Evolutionary conservation across 1,284 basidiomycete genomes (phyloP).

Genomic region (Fereydounia khargensis): DNA sequence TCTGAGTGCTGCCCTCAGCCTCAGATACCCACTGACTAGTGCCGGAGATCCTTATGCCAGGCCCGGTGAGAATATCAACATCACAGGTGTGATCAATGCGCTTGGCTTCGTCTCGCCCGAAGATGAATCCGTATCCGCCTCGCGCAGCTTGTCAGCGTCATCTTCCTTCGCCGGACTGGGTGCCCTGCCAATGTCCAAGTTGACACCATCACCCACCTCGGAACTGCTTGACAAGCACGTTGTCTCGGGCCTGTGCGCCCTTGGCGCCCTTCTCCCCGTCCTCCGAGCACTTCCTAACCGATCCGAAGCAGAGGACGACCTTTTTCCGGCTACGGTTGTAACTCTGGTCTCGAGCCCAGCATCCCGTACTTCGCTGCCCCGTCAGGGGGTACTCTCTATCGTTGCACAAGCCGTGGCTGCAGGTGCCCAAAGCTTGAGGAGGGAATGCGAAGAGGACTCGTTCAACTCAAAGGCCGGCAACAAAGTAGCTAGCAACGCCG

Average conservation of each 20-base stretch:
- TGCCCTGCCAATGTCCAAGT: slow-evolving; percentile 18
- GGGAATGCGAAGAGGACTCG: slow-evolving; percentile 35
- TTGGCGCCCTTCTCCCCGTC: slow-evolving; percentile 32
- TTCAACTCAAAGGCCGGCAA: slow-evolving; percentile 25
- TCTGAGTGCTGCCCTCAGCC: slow-evolving; percentile 37
- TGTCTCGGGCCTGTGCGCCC: slow-evolving; percentile 32
- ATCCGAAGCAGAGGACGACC: slow-evolving; percentile 6
- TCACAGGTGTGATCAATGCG: slow-evolving; percentile 49
- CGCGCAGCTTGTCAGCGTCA: slow-evolving; percentile 15
- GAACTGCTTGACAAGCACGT: slow-evolving; percentile 40
- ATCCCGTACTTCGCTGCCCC: slow-evolving; percentile 25
- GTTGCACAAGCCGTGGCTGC: slow-evolving; percentile 38
- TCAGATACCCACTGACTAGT: slow-evolving; percentile 48
- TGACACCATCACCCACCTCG: slow-evolving; percentile 16
- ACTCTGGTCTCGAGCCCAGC: slow-evolving; percentile 35
- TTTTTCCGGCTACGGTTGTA: slow-evolving; percentile 20
- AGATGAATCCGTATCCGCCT: slow-evolving; percentile 7
- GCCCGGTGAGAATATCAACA: slow-evolving; percentile 43
- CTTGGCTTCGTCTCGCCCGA: slow-evolving; percentile 39
- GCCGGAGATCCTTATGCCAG: slow-evolving; percentile 54
- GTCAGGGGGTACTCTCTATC: slow-evolving; percentile 33
- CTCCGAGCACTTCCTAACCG: slow-evolving; percentile 30
- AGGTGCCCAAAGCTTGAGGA: slow-evolving; percentile 33
- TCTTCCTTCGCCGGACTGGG: slow-evolving; percentile 6
- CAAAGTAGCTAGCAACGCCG: slow-evolving; percentile 16